A percentile compares a stretch with the other conserved stretches of the same genome.
Conservation (phyloP, 228 moss, liverwort and hornwort species). For the Sphagnum fallax region DNA sequence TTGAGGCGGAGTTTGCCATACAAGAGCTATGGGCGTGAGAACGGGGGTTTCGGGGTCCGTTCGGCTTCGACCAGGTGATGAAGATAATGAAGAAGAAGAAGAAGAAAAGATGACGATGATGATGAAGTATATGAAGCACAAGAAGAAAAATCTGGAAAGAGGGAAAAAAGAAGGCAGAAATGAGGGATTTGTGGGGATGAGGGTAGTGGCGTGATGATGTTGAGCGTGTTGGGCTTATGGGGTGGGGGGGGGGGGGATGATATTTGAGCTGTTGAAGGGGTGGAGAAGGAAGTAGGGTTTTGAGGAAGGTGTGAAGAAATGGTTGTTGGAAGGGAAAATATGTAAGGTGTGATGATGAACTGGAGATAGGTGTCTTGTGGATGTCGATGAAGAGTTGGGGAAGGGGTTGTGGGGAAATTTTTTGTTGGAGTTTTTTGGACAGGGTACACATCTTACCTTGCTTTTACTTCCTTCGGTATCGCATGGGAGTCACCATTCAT, state of each 20-base stretch:
- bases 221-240: neutral
- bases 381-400: slow-evolving; percentile 33
- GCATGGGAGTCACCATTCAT: neutral
- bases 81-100: slow-evolving; percentile 3
- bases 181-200: too few species aligned
- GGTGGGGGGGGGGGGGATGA: slow-evolving; percentile 22
- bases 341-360: neutral
- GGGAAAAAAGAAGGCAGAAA: too few species aligned
- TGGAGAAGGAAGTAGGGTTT: slow-evolving; percentile 11
- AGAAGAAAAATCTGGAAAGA: neutral
- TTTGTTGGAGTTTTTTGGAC: slow-evolving; percentile 1
- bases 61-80: slow-evolving; percentile 92
- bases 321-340: slow-evolving; percentile 24
- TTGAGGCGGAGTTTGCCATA: slow-evolving; percentile 92
- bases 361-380: slow-evolving; percentile 21
- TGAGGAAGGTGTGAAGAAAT: slow-evolving; percentile 17
- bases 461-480: neutral
- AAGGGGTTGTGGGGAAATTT: slow-evolving; percentile 13
- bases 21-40: slow-evolving; percentile 88
- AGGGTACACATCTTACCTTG: slow-evolving; percentile 4
- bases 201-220: too few species aligned
- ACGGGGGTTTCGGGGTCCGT: slow-evolving; percentile 80
- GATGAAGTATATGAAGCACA: neutral
- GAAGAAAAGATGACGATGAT: too few species aligned
- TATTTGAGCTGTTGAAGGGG: slow-evolving; percentile 15